Percentiles rank a stretch among this genome's conserved stretches.
Evolutionary conservation across 139 green algal genomes (phyloP).

Genomic region (Haematococcus sp.): DNA sequence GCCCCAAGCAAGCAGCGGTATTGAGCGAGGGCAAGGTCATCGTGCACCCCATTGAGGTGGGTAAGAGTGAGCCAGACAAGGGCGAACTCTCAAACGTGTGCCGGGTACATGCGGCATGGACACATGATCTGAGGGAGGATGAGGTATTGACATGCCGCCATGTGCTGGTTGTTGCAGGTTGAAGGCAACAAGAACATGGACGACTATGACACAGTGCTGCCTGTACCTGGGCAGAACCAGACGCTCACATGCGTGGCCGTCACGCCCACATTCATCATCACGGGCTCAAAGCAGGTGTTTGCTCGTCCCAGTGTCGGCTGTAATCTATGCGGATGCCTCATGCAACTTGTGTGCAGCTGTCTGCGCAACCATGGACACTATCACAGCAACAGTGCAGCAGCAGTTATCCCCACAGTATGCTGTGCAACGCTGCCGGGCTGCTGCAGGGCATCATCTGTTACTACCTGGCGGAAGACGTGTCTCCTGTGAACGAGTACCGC

Average conservation of each 20-base stretch:
- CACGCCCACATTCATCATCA: slow-evolving; percentile 62
- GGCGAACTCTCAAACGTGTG: no score
- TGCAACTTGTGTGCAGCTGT: no score
- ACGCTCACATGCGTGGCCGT: slow-evolving; percentile 56
- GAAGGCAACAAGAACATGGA: not conserved
- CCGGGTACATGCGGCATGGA: no score
- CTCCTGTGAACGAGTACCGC: slow-evolving; percentile 64
- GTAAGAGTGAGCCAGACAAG: no score
- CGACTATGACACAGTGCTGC: slow-evolving; percentile 34
- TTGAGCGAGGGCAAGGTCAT: slow-evolving; percentile 55
- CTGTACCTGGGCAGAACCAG: slow-evolving; percentile 28
- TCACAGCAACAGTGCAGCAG: no score
- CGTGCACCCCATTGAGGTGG: slow-evolving; percentile 58
- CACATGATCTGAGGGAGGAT: no score
- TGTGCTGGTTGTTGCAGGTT: no score
- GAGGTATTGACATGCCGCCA: no score
- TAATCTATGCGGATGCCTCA: no score
- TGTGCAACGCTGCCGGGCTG: no score
- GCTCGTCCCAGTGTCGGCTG: not conserved
- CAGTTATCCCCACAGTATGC: no score
- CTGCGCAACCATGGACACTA: no score
- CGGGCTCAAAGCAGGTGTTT: slow-evolving; percentile 31
- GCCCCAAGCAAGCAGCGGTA: slow-evolving; percentile 52
- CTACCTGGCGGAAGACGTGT: slow-evolving; percentile 47
- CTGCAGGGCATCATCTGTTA: slow-evolving; percentile 52